Evolutionary conservation across 306 rosid genomes (phyloP).

Genomic region (Senna siamea): DNA sequence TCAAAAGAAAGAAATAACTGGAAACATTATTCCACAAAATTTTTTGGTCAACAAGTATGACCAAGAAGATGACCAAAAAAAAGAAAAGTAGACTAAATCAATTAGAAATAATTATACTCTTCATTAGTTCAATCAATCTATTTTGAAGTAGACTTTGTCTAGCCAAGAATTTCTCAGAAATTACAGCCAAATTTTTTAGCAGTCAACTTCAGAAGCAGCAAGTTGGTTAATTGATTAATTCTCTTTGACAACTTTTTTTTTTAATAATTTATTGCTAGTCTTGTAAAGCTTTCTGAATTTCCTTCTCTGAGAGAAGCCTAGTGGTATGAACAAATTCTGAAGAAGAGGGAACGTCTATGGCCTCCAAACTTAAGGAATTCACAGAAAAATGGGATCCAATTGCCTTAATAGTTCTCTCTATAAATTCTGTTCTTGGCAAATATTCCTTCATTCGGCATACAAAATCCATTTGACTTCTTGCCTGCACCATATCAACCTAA

Average conservation of each 20-base stretch:
- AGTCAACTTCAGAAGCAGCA: slow-evolving; percentile 25
- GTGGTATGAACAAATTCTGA: slow-evolving; percentile 66
- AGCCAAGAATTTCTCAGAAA: too few relatives aligned
- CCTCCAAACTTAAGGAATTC: slow-evolving; percentile 39
- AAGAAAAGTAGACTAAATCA: too few relatives aligned
- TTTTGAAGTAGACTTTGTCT: too few relatives aligned
- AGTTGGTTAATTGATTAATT: slow-evolving; percentile 14
- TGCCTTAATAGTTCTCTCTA: slow-evolving; percentile 64
- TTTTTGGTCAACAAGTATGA: too few relatives aligned
- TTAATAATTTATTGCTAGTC: neutral
- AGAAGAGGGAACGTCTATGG: slow-evolving; percentile 39
- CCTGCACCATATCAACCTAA: slow-evolving; percentile 51
- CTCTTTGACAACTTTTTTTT: neutral
- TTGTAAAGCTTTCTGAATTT: slow-evolving; percentile 54
- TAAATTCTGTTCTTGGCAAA: slow-evolving; percentile 68
- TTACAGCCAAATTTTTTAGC: slow-evolving; percentile 11
- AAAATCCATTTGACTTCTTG: slow-evolving; percentile 69
- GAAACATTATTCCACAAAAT: too few relatives aligned
- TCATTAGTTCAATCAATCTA: too few relatives aligned
- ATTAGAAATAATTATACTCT: too few relatives aligned
- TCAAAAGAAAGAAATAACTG: neutral
- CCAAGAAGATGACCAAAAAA: too few relatives aligned
- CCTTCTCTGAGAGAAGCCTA: slow-evolving; percentile 51
- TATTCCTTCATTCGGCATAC: slow-evolving; percentile 74
- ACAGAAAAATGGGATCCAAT: slow-evolving; percentile 52